Evolutionary conservation across 257 asterid species (phyloP), one percentile per base, ranked within the genome.

Genomic region (Echites panduratus): DNA sequence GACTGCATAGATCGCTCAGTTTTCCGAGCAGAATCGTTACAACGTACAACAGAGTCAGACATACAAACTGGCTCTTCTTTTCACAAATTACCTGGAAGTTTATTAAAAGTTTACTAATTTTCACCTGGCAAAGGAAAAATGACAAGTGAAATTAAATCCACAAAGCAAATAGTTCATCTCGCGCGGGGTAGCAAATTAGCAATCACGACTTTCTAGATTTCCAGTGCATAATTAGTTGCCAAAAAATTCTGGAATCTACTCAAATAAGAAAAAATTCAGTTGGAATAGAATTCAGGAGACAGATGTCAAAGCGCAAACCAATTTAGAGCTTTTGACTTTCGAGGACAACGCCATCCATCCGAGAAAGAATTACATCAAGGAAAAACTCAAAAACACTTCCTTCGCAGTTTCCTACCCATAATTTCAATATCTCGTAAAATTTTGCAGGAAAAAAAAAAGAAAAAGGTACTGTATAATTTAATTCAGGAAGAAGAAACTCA

Each of bases 11-110:
- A 70, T 71, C 67, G 82, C 56, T 81, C 78, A 57, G 64, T 80
- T 58, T 73, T 85, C 48, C 78, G 87, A 56, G 80, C 81, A 77
- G 71, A 58, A 38, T 69, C 83, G 40, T 57, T 71, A 22, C 44
- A 16, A 38, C 72, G 66, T 71, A 57, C 68, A 27, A 40, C 79
- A 66, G 68, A 80, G 62, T 86, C 88, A 56, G 90, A 81, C 97
- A 87, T 90, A 68, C 77, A 71, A 71, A 41, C 40, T 73, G 71
- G 44, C 54, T 62, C 66, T 20, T 12, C 3, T 14, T 62, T 63
- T 64, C 58, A 57, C 73, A 69, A 75, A 13, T 47, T 72, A 70
- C 29, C 45, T 38, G 62, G 32, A 78, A 24, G 16, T 69, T 70
- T 75, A 72, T 29, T 53, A 70, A 44, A 57, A 62, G 70, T 68